phyloP scores from a whole-genome alignment of 2,329 filamentous ascomycete species.

The Lithohypha guttulata region DNA sequence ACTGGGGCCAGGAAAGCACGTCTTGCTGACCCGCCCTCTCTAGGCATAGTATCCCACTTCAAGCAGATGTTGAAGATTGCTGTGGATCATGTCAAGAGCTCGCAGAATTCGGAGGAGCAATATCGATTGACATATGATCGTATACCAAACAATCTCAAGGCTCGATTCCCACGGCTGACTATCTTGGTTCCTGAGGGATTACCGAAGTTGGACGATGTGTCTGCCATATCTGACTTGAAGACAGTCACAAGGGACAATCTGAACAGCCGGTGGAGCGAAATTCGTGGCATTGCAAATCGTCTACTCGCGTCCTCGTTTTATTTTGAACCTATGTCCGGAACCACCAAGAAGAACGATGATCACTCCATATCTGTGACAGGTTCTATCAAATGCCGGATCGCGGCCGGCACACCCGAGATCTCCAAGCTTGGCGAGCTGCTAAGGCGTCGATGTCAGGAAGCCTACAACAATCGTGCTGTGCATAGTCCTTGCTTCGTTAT shows the following conservation, averaged over 20 bases:
- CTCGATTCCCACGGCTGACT: neutral
- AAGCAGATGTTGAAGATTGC: neutral
- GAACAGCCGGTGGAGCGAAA: neutral
- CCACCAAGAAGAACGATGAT: neutral
- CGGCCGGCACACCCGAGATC: neutral
- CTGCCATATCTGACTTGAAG: neutral
- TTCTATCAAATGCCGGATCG: neutral
- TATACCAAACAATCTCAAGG: neutral
- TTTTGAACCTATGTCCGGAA: conserved; percentile 9
- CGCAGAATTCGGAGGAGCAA: neutral
- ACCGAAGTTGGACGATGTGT: neutral
- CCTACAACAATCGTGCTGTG: neutral
- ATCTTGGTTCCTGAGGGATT: neutral
- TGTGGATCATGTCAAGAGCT: neutral
- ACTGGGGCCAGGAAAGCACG: neutral
- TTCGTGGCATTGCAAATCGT: conserved; percentile 12
- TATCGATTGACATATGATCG: neutral
- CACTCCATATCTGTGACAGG: neutral
- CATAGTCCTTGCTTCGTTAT: neutral
- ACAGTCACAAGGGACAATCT: neutral
- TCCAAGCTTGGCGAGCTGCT: neutral
- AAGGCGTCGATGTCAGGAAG: neutral
- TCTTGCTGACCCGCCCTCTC: neutral
- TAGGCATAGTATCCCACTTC: neutral
- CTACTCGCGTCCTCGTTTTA: conserved; percentile 16